Evolutionary conservation across 148 eudicot genomes (phyloP), one percentile per base, ranked within the genome.

Genomic region (Euryodendron excelsum): DNA sequence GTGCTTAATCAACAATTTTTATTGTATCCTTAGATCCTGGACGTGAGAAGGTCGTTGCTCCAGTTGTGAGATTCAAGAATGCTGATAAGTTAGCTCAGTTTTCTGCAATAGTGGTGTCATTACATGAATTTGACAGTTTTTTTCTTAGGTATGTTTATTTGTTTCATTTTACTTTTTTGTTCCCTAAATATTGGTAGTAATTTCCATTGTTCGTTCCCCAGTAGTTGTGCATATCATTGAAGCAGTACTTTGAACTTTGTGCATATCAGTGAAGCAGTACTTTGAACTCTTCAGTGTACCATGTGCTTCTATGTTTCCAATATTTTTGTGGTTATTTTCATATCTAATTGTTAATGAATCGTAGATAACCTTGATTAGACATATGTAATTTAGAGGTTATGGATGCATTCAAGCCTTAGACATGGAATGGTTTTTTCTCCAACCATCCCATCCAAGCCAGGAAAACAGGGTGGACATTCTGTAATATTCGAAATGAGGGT

Each of bases 31-130:
- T 65, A 96, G 99, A 96, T 84, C 99, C 98, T 70, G 95, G 93
- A 59, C 92, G 90, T 37, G 92, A 76, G 69, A 93, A 93, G 74
- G 93, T 96, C 74, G 88, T 91, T 84, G 94, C 96, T 82, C 98
- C 98, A 56, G 81, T 93, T 78, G 86, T 93, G 76, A 89, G 82
- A 75, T 92, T 83, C 78, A 80, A 72, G 56, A 83, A 80, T 75
- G 86, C 79, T 78, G 79, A 72, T 66, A 75, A 78, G 48, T 45
- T 91, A 34, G 76, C 74, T 69, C 89, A 81, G 77, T 36, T 83
- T 74, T 89, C 98, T 82, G 84, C 95, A 69, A 28, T 96, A 79
- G 71, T 96, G 77, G 87, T 96, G 64, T 84, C 97, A 44, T 50
- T 82, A 80, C 86, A 85, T 81, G 91, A 93, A 72, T 86, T 89